Percentiles rank a stretch among this genome's conserved stretches.
phyloP scores from a whole-genome alignment of 306 rosid genomes.

The Fragaria iinumae region DNA sequence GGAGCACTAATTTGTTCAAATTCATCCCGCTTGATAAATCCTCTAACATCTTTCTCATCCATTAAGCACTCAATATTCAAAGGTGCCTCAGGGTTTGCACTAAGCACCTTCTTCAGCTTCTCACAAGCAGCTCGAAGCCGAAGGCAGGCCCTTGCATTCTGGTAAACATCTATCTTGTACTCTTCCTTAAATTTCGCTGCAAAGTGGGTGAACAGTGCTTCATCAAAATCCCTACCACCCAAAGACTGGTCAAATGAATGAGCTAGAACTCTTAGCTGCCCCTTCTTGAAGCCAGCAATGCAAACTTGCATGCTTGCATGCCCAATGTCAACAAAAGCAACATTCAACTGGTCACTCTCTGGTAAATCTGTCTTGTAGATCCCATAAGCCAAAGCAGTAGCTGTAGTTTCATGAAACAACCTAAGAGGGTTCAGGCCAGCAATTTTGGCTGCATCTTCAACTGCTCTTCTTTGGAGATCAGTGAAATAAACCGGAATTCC shows the following conservation, averaged over 20 bases:
- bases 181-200: constrained; percentile 73
- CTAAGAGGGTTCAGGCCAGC: constrained; percentile 91
- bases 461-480: constrained; percentile 91
- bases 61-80: constrained; percentile 87
- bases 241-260: constrained; percentile 81
- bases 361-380: constrained; percentile 94
- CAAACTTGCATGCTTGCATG: constrained; percentile 98
- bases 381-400: constrained; percentile 95
- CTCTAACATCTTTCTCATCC: constrained; percentile 92
- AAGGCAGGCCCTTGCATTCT: constrained; percentile 81
- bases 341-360: constrained; percentile 74
- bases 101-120: constrained; percentile 89
- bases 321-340: constrained; percentile 90
- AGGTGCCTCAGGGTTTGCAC: constrained; percentile 94
- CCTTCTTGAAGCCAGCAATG: constrained; percentile 87
- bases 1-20: constrained; percentile 80
- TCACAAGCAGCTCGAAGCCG: constrained; percentile 87
- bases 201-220: constrained; percentile 73
- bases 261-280: constrained; percentile 79
- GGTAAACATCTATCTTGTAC: constrained; percentile 78
- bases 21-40: constrained; percentile 88
- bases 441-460: constrained; percentile 84
- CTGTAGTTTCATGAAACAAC: constrained; percentile 84
- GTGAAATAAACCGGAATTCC: constrained; percentile 94
- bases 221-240: constrained; percentile 97